Evolutionary conservation across 202 grass and related monocot species (phyloP).

Genomic region (Setaria italica): DNA sequence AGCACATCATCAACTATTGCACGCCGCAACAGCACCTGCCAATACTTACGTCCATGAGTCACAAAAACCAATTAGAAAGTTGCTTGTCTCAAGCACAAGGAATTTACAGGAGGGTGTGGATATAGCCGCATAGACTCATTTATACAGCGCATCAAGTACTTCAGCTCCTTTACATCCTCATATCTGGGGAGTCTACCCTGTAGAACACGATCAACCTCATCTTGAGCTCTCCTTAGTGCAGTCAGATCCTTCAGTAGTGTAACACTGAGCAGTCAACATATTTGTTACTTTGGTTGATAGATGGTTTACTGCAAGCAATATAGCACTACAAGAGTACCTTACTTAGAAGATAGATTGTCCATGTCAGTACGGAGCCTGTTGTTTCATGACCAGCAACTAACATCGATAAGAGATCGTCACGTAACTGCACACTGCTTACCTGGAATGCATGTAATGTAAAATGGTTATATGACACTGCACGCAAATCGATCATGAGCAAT

Average conservation of each 20-base stretch:
- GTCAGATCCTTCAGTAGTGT: slow-evolving; percentile 72
- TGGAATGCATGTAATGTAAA: slow-evolving; percentile 40
- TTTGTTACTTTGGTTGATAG: slow-evolving; percentile 20
- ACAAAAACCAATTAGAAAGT: slow-evolving; percentile 30
- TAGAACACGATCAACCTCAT: slow-evolving; percentile 85
- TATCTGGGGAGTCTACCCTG: slow-evolving; percentile 97
- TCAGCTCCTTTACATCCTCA: slow-evolving; percentile 97
- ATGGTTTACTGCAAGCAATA: slow-evolving; percentile 33
- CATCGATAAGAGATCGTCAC: slow-evolving; percentile 97
- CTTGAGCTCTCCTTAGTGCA: slow-evolving; percentile 78
- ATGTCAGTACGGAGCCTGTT: slow-evolving; percentile 96
- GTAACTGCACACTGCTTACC: slow-evolving; percentile 86
- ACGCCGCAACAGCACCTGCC: slow-evolving; percentile 85
- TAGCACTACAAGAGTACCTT: slow-evolving; percentile 67
- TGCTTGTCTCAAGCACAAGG: slow-evolving; percentile 45
- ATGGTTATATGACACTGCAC: slow-evolving; percentile 9
- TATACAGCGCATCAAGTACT: slow-evolving; percentile 98
- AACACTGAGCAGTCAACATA: slow-evolving; percentile 75
- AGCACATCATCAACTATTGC: slow-evolving; percentile 86
- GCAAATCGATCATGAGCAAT: neutral
- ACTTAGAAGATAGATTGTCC: slow-evolving; percentile 96
- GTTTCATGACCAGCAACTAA: slow-evolving; percentile 99
- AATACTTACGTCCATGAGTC: slow-evolving; percentile 39
- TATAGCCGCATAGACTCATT: slow-evolving; percentile 99
- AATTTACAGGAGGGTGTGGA: slow-evolving; percentile 92